phyloP scores from a whole-genome alignment of 2,329 filamentous ascomycete species.

The Botrytis galanthina region DNA sequence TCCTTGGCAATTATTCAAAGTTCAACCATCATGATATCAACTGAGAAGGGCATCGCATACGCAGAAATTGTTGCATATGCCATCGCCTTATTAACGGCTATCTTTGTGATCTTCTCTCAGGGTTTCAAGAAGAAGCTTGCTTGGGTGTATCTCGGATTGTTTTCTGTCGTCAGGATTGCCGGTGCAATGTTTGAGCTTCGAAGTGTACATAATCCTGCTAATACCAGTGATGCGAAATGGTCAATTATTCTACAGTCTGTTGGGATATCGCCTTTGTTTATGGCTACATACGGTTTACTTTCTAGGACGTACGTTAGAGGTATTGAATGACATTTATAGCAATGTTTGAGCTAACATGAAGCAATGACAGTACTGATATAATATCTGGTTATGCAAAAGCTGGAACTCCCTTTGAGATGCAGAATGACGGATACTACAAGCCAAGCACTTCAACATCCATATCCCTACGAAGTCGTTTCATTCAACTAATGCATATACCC shows the following conservation, averaged over 20 bases:
- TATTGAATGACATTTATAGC: too few relatives aligned
- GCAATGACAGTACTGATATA: background rate
- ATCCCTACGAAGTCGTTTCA: conserved; percentile 32
- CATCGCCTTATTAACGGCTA: conserved; percentile 20
- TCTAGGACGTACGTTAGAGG: conserved; percentile 32
- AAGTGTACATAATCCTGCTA: conserved; percentile 30
- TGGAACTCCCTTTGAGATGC: background rate
- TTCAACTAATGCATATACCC: conserved; percentile 35
- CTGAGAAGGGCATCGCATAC: conserved; percentile 31
- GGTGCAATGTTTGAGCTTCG: conserved; percentile 38
- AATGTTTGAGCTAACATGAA: background rate
- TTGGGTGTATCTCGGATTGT: conserved; percentile 40
- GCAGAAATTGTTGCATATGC: conserved; percentile 33
- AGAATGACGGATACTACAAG: conserved; percentile 19
- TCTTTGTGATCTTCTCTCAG: conserved; percentile 31
- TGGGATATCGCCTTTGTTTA: conserved; percentile 33
- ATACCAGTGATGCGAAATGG: conserved; percentile 36
- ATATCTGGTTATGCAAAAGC: background rate
- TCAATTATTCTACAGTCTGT: conserved; percentile 34
- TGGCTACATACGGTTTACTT: conserved; percentile 33
- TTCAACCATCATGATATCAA: conserved; percentile 25
- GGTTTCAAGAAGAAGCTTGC: conserved; percentile 37
- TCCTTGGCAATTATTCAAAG: too few relatives aligned
- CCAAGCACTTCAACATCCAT: conserved; percentile 23
- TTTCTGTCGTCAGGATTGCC: conserved; percentile 37